Percentiles rank a stretch among this genome's conserved stretches.
Conservation (phyloP, 345 rosid genomes). For the Aegle marmelos region DNA sequence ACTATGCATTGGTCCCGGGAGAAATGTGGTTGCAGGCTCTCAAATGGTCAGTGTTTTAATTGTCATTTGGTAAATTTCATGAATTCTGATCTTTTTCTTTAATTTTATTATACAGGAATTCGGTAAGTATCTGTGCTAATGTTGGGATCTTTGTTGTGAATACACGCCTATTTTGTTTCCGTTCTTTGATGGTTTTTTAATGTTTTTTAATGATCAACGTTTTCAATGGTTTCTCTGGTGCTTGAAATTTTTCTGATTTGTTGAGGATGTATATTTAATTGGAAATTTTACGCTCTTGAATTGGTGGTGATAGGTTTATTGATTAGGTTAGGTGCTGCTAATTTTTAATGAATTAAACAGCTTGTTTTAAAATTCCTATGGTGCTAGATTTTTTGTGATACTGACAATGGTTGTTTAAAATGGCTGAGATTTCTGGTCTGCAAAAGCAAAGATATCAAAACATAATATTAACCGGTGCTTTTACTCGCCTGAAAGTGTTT, state of each 20-base stretch:
- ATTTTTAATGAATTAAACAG: neutral
- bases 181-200: neutral
- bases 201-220: neutral
- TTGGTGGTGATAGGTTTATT: neutral
- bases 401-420: neutral
- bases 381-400: neutral
- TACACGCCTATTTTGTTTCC: neutral
- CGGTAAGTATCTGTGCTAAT: neutral
- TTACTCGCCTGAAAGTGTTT: neutral
- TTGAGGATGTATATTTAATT: neutral
- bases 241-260: neutral
- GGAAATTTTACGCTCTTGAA: neutral
- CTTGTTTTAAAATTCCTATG: neutral
- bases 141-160: neutral
- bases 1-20: slow-evolving; percentile 87
- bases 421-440: neutral
- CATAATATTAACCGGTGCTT: neutral
- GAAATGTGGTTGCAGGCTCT: slow-evolving; percentile 97
- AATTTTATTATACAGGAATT: neutral
- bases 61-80: neutral
- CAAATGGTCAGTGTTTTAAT: slow-evolving; percentile 56
- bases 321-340: neutral
- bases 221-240: neutral
- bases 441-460: neutral
- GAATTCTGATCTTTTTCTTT: neutral